Evolutionary conservation across 106 monocot species (phyloP).

Genomic region (Acanthochlamys bracteata): DNA sequence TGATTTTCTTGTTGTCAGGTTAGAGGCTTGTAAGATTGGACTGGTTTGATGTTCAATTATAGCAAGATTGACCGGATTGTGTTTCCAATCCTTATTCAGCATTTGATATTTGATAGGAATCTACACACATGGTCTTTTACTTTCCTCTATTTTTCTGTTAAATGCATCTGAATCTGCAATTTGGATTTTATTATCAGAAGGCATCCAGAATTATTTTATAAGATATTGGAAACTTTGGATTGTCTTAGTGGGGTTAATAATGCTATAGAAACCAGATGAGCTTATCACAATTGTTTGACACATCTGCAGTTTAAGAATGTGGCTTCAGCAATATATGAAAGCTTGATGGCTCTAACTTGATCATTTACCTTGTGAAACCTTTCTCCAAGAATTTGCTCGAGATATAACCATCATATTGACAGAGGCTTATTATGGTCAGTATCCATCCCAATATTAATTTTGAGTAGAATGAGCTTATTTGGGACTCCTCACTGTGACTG

Average conservation of each 20-base stretch:
- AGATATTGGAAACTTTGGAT: neutral
- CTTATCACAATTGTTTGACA: slow-evolving; percentile 5
- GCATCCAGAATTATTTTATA: neutral
- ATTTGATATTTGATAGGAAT: neutral
- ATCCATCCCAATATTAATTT: neutral
- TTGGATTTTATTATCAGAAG: neutral
- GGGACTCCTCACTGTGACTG: too few relatives aligned
- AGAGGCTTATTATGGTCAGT: slow-evolving; percentile 3
- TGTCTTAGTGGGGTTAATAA: neutral
- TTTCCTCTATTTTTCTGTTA: neutral
- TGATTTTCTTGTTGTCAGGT: neutral
- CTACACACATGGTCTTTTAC: neutral
- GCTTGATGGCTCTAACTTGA: slow-evolving; percentile 14
- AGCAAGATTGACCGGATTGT: neutral
- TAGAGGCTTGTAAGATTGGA: neutral
- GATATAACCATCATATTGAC: neutral
- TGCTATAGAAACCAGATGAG: neutral
- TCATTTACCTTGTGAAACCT: slow-evolving; percentile 5
- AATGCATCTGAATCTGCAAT: neutral
- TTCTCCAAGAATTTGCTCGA: slow-evolving; percentile 2
- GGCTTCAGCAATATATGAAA: slow-evolving; percentile 16
- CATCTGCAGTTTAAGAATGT: slow-evolving; percentile 20
- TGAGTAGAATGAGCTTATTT: too few relatives aligned
- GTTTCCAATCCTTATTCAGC: neutral
- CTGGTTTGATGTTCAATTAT: neutral